Base-by-base conservation (phyloP, 768 basidiomycete species). In the Hysterangium stoloniferum region DNA sequence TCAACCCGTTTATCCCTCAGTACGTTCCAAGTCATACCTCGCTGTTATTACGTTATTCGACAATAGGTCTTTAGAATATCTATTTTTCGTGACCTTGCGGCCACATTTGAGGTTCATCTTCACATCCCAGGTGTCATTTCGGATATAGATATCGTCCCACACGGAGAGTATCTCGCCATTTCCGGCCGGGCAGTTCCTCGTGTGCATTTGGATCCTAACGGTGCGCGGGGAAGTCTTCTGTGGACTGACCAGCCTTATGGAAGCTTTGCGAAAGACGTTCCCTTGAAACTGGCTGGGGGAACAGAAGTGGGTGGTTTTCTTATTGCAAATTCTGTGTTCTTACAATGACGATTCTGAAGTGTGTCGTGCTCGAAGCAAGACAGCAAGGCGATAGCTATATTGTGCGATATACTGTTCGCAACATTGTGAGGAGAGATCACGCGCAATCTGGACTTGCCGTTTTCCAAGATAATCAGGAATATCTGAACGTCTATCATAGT, bases 171-270 rank as follows among this genome's bases (percentile, higher is more conserved):
- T 27, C 6, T 49, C 17, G 20, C 40, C 9, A 17, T 49, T 27
- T 25, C 48, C 5, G 35, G 48, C 4, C 33, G 48, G 15, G 27
- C 40, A 17, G 4, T 31, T 37, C 48, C 48, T n/a, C 35, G 48
- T 24, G 33, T 31, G n/a, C 33, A 17, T 25, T 37, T 27, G 1
- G 48, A 49, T 25, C 20, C 36, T 13, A 33, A 49, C 15, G 48
- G 48, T 15, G 28, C 25, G 35, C 22, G 35, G 7, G 28, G 20
- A 20, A 40, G 15, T 5, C 25, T 49, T 33, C 15, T 49, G 19
- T 49, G 19, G 34, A 36, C 48, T 25, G 48, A 49, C 35, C 37
- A 49, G 25, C 35, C 48, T 15, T 49, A 36, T 22, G 48, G 48
- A 35, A 19, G 25, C 22, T 38, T 49, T 25, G 35, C 35, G 2